Evolutionary conservation across 2,329 filamentous ascomycete genomes (phyloP), one percentile per base, ranked within the genome.

Genomic region (Xylariaceae sp.): DNA sequence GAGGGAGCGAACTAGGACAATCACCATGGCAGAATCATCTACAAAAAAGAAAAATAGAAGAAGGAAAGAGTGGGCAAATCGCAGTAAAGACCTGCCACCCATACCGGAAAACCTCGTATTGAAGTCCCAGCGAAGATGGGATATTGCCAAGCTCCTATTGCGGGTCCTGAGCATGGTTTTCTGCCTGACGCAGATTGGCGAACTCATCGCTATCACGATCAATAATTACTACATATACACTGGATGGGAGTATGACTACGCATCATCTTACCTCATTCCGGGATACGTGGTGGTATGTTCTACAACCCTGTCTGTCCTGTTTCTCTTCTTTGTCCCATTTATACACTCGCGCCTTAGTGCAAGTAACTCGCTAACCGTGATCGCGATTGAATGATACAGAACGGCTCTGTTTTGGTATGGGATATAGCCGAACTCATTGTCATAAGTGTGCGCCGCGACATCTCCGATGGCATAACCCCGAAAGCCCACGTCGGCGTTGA

Each of bases 401-500:
- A 48, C 0, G 22, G 44, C 8, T 14, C 19, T 12, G 42, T 42
- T 6, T 37, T 58, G 20, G 5, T 52, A 6, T 64, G 59, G 60
- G 57, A 63, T 37, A 22, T 51, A 22, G 37, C 44, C 33, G 59
- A 63, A 36, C 57, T 61, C 27, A 25, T 61, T 17, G 54, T 55
- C 6, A 49, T 61, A 4, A 52, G 53, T 27, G 47, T 47, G 14
- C 57, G 56, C 5, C 49, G 49, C 19, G 55, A 54, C 22, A 34
- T 33, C 3, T 40, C 40, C 1, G 50, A 50, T 32, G 61, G 59
- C 44, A 48, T 64, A 39, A 47, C 53, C 10, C 48, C 60, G 10
- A 59, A 55, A 14, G 58, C 54, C 4, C 60, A 60, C 16, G 58
- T 63, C 32, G 56, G 52, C 40, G 34, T 58, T 11, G 59, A 64